Conservation (phyloP, 805 yeast genomes). For the Ogataea allantospora region DNA sequence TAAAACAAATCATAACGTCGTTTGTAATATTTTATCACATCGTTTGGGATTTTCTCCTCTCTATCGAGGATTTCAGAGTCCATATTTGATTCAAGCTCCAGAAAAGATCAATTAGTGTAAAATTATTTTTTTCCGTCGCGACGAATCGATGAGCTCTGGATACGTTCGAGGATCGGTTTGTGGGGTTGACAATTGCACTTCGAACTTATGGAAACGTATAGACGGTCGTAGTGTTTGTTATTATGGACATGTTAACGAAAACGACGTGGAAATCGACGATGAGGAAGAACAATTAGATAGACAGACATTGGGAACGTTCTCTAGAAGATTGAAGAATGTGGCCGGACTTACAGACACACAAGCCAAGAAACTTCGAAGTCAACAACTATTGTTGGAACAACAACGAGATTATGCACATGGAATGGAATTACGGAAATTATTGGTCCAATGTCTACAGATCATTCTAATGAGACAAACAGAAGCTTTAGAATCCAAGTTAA, state of each 20-base stretch:
- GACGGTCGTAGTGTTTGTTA: conserved; percentile 86
- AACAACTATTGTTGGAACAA: conserved; percentile 13
- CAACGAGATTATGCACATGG: conserved; percentile 24
- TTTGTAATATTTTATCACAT: conserved; percentile 56
- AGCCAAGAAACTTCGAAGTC: conserved; percentile 13
- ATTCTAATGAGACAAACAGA: conserved; percentile 49
- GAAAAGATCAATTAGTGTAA: conserved; percentile 1
- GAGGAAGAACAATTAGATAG: conserved; percentile 70
- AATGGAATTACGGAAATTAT: conserved; percentile 18
- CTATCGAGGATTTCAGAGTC: conserved; percentile 15
- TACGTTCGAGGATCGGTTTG: conserved; percentile 72
- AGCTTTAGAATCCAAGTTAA: conserved; percentile 36
- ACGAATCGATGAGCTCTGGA: conserved; percentile 17
- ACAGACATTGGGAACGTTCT: conserved; percentile 56
- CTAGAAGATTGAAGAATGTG: conserved; percentile 51
- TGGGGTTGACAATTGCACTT: conserved; percentile 87
- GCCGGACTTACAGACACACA: conserved; percentile 38
- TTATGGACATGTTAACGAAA: conserved; percentile 85
- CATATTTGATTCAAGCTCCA: neutral
- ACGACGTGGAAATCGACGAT: conserved; percentile 74
- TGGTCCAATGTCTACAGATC: conserved; percentile 27
- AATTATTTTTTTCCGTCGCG: conserved; percentile 3
- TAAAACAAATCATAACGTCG: conserved; percentile 61
- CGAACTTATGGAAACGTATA: conserved; percentile 64
- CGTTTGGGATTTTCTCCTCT: conserved; percentile 30